Percentiles rank a stretch among this genome's conserved stretches.
These are phyloP conservation scores for Balamuthia mandrillaris DNA, from an alignment of 208 protist genomes.

Conservation along the genomic window DNA sequence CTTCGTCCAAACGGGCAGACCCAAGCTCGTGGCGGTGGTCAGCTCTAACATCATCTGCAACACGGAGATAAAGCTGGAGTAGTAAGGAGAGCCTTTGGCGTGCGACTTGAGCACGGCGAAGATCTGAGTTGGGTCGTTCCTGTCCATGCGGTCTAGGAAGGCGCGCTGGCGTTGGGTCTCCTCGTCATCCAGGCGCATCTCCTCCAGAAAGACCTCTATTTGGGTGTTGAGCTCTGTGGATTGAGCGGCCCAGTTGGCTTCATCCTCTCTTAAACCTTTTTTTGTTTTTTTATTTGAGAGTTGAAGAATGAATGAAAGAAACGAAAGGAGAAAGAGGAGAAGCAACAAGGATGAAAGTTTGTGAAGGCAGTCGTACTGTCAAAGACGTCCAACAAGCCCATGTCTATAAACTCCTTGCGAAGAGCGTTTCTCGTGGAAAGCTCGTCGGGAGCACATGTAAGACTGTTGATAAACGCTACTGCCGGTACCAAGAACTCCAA, in stretches of 20 bases:
- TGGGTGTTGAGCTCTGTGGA: conserved; percentile 21
- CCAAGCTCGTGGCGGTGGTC: not conserved
- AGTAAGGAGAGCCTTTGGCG: conserved; percentile 18
- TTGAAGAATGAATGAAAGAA: too few relatives aligned
- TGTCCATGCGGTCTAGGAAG: not conserved
- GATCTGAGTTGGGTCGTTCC: conserved; percentile 7
- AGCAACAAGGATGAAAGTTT: too few relatives aligned
- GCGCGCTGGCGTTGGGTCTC: not conserved
- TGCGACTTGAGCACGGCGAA: not conserved
- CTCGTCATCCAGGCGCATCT: not conserved
- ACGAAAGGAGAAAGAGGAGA: too few relatives aligned
- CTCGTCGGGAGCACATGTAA: not conserved
- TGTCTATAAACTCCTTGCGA: not conserved
- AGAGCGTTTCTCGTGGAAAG: not conserved
- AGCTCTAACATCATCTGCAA: not conserved
- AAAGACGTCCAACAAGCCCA: not conserved
- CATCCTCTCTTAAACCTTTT: not conserved
- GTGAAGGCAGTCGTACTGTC: too few relatives aligned
- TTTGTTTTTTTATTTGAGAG: too few relatives aligned
- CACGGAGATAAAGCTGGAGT: not conserved
- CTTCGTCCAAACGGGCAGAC: not conserved
- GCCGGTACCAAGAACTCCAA: not conserved
- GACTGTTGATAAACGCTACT: conserved; percentile 13
- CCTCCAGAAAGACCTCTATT: conserved; percentile 30
- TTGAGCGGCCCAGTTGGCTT: not conserved